Base-by-base conservation (phyloP, 2,329 filamentous ascomycete species). In the Colletotrichum cereale region DNA sequence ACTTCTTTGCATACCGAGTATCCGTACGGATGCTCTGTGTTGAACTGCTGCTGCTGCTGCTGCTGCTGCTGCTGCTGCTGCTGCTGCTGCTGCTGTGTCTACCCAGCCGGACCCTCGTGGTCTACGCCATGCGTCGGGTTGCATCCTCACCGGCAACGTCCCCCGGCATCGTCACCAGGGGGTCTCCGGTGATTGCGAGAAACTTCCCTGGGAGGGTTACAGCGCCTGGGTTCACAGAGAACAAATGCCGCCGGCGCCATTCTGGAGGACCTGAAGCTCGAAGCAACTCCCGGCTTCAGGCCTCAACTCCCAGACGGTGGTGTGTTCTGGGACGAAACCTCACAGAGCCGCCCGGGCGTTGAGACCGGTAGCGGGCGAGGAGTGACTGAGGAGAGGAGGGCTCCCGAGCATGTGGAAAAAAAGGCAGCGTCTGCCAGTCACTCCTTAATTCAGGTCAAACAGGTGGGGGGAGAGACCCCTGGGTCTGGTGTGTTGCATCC, bases 401-500 rank as follows among this genome's bases (percentile, higher is more conserved):
- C 34, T 61, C 29, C 29, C 26, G 29, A 55, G 26, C 8, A n/a
- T 44, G 48, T 62, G 26, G 52, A 26, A 18, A n/a, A 57, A 50
- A 60, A 48, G 26, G 56, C 53, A 66, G 53, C 53, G 47, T 47
- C 56, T 71, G 48, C 67, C 67, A n/a, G 50, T 62, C 48, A 38
- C 67, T 67, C 67, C 67, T 71, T 71, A 67, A 67, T 71, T 62
- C 67, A 71, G 29, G 50, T 62, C 67, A 71, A 71, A 71, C 67
- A 62, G 36, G 67, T 71, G 67, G 64, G 29, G 50, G 40, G 18
- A 18, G 10, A 50, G 21, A 11, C 1, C 58, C 44, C 29, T 24
- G 44, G 58, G 44, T 48, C 34, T 8, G 29, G 2, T 38, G 44
- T 50, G 24, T 34, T 24, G 44, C 44, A 38, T 62, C 26, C 31